Evolutionary conservation across 225 moss, liverwort and hornwort genomes (phyloP).

Genomic region (Anthoceros angustus): DNA sequence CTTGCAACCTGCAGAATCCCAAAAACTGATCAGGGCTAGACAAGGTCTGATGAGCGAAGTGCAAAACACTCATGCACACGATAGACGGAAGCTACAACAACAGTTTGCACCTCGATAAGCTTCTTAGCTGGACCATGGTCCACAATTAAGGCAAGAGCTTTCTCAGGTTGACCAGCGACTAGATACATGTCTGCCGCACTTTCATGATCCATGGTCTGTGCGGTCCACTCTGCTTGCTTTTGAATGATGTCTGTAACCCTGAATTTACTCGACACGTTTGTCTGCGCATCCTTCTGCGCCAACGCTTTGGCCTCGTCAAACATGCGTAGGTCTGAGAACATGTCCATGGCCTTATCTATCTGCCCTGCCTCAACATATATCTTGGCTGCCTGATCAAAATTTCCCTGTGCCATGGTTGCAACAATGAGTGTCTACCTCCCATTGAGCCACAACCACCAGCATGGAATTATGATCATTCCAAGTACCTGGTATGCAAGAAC

Average conservation of each 20-base stretch:
- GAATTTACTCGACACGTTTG: conserved; percentile 31
- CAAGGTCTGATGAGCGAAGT: not conserved
- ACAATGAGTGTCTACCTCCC: not conserved
- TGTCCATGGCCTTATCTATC: conserved; percentile 73
- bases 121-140: conserved; percentile 75
- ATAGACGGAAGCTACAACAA: not conserved
- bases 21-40: not conserved
- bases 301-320: conserved; percentile 87
- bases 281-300: conserved; percentile 35
- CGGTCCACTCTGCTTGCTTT: conserved; percentile 87
- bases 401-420: conserved; percentile 28
- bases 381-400: conserved; percentile 72
- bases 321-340: conserved; percentile 85
- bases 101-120: conserved; percentile 52
- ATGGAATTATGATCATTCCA: conserved; percentile 1
- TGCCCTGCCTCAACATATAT: conserved; percentile 70
- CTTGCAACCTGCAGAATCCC: conserved; percentile 45
- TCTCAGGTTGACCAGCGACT: conserved; percentile 55
- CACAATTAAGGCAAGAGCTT: conserved; percentile 53
- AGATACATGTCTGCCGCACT: conserved; percentile 92
- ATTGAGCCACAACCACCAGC: not conserved
- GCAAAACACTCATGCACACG: not conserved
- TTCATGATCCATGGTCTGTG: conserved; percentile 86
- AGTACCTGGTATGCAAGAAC: conserved; percentile 78
- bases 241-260: conserved; percentile 79